A percentile compares a stretch with the other conserved stretches of the same genome.
Conservation (phyloP, 164 flowering plant genomes). For the Nymphaea thermarum region DNA sequence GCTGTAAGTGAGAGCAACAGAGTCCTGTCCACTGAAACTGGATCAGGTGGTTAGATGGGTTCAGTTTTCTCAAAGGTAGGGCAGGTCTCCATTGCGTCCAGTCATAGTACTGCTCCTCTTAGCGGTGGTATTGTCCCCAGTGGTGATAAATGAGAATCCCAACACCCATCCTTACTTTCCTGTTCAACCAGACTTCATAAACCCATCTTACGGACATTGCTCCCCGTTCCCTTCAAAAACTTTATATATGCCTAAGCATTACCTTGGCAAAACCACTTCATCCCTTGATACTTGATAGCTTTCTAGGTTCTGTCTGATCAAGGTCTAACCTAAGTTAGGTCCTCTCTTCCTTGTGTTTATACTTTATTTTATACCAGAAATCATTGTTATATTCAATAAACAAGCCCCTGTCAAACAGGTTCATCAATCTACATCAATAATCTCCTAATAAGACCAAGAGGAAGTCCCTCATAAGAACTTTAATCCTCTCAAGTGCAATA, state of each 20-base stretch:
- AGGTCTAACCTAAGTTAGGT: slow-evolving; percentile 14
- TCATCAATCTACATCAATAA: background rate
- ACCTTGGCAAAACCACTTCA: background rate
- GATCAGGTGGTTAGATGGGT: slow-evolving; percentile 51
- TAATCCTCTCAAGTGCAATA: background rate
- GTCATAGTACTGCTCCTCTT: slow-evolving; percentile 17
- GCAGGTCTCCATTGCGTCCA: slow-evolving; percentile 31
- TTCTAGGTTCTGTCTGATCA: slow-evolving; percentile 17
- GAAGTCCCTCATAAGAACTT: background rate
- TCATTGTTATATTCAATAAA: slow-evolving; percentile 33
- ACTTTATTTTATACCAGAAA: slow-evolving; percentile 12
- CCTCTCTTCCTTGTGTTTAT: slow-evolving; percentile 24
- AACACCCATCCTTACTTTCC: slow-evolving; percentile 9
- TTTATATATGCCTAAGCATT: background rate
- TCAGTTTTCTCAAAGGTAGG: slow-evolving; percentile 38
- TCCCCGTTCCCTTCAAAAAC: background rate
- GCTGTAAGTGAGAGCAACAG: slow-evolving; percentile 14
- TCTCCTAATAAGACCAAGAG: background rate
- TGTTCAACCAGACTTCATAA: slow-evolving; percentile 10
- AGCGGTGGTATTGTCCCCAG: slow-evolving; percentile 22
- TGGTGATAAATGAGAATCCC: slow-evolving; percentile 19
- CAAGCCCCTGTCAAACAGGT: background rate
- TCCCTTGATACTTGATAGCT: slow-evolving; percentile 9
- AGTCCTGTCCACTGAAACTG: slow-evolving; percentile 42
- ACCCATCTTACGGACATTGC: background rate